A percentile compares a stretch with the other conserved stretches of the same genome.
These are phyloP conservation scores for Chiua virens DNA, from an alignment of 768 basidiomycete species.

Conservation along the genomic window DNA sequence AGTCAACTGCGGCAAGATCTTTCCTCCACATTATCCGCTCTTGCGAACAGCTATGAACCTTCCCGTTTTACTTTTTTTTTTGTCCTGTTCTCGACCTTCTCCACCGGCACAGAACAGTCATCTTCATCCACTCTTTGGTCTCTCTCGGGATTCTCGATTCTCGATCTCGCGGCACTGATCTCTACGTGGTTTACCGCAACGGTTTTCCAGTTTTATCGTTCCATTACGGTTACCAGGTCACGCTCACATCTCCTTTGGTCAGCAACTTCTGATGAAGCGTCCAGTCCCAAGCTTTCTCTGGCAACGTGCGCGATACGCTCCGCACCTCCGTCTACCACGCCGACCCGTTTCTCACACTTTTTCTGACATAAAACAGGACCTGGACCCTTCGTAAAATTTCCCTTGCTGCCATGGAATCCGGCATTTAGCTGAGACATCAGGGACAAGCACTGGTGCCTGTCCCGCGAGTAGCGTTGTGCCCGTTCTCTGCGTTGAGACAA, in stretches of 20 bases:
- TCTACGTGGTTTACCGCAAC: background rate
- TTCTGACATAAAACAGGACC: slow-evolving; percentile 3
- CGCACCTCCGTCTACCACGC: background rate
- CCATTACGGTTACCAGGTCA: slow-evolving; percentile 7
- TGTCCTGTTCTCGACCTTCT: background rate
- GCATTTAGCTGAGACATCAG: slow-evolving; percentile 6
- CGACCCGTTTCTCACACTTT: background rate
- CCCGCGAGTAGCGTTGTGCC: too few species aligned
- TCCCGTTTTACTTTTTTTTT: slow-evolving; percentile 3
- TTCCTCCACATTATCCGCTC: background rate
- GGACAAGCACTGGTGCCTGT: slow-evolving; percentile 4
- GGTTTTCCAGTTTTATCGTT: background rate
- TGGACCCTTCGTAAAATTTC: background rate
- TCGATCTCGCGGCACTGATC: background rate
- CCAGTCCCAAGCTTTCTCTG: background rate
- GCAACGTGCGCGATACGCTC: slow-evolving; percentile 3
- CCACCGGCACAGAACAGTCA: background rate
- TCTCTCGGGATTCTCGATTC: background rate
- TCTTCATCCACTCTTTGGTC: background rate
- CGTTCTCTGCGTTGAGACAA: background rate
- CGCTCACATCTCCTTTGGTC: background rate
- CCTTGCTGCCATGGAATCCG: slow-evolving; percentile 4
- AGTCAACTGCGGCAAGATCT: background rate
- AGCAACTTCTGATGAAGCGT: background rate
- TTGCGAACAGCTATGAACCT: background rate